These are phyloP conservation scores for Exophiala spinifera DNA, from an alignment of 2,329 filamentous ascomycete species.

Conservation along the genomic window DNA sequence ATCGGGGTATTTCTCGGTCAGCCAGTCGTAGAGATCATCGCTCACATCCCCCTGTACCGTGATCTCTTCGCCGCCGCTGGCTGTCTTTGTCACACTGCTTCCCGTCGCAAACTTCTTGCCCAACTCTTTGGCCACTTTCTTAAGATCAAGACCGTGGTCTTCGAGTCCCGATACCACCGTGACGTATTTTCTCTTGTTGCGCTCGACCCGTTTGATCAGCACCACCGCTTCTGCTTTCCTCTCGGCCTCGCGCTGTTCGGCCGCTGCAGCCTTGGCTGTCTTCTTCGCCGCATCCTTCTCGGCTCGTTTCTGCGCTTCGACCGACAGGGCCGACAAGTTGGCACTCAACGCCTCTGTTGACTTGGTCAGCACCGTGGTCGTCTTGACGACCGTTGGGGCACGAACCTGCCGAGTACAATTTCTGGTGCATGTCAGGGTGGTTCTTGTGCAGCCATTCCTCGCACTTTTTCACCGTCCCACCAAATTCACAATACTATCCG, in stretches of 20 bases:
- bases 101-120: constrained; percentile 99
- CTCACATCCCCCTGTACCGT: constrained; percentile 96
- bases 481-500: constrained; percentile 93
- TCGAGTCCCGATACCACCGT: constrained; percentile 90
- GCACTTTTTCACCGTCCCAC: constrained; percentile 93
- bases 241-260: constrained; percentile 77
- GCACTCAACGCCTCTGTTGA: constrained; percentile 71
- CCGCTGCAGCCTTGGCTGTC: constrained; percentile 85
- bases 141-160: constrained; percentile 84
- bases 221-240: constrained; percentile 79
- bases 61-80: constrained; percentile 87
- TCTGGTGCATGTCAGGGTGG: constrained; percentile 69
- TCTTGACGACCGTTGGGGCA: constrained; percentile 29
- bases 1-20: constrained; percentile 77
- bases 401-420: constrained; percentile 82
- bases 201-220: constrained; percentile 92
- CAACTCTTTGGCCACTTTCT: constrained; percentile 94
- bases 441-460: constrained; percentile 86
- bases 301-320: constrained; percentile 90
- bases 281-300: constrained; percentile 97
- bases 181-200: constrained; percentile 96
- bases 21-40: constrained; percentile 87
- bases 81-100: constrained; percentile 82
- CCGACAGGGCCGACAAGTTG: constrained; percentile 77
- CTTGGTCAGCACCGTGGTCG: not conserved